phyloP scores from a whole-genome alignment of 179 eudicot genomes.

The Camellia oleifera region DNA sequence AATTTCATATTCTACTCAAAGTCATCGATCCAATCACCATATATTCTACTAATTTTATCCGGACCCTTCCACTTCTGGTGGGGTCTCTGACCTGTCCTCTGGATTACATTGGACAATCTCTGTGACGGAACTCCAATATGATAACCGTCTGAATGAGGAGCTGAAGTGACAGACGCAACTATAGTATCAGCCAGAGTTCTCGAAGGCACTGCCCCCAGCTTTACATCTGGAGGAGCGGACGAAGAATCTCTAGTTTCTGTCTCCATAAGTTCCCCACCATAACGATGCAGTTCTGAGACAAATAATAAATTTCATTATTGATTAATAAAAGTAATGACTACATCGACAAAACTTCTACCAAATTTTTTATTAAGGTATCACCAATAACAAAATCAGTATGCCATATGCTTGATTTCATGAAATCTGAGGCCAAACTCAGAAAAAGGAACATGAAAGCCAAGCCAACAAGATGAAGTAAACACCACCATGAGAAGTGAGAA shows the following conservation, averaged over 20 bases:
- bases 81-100: constrained; percentile 54
- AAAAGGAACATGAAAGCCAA: neutral
- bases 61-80: constrained; percentile 93
- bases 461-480: neutral
- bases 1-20: constrained; percentile 31
- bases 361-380: neutral
- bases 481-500: too few relatives aligned
- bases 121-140: constrained; percentile 66
- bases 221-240: constrained; percentile 46
- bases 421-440: neutral
- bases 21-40: constrained; percentile 98
- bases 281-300: constrained; percentile 73
- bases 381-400: neutral
- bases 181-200: constrained; percentile 41
- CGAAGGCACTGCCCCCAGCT: constrained; percentile 43
- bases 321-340: too few relatives aligned
- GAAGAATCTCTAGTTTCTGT: constrained; percentile 56
- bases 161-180: constrained; percentile 31
- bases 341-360: too few relatives aligned
- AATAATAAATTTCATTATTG: neutral
- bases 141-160: constrained; percentile 62
- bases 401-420: neutral
- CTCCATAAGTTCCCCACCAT: constrained; percentile 62
- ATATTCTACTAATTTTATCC: constrained; percentile 86
- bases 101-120: constrained; percentile 50